A percentile compares a stretch with the other conserved stretches of the same genome.
Evolutionary conservation across 1,284 basidiomycete genomes (phyloP).

Genomic region (Puccinia novopanici): DNA sequence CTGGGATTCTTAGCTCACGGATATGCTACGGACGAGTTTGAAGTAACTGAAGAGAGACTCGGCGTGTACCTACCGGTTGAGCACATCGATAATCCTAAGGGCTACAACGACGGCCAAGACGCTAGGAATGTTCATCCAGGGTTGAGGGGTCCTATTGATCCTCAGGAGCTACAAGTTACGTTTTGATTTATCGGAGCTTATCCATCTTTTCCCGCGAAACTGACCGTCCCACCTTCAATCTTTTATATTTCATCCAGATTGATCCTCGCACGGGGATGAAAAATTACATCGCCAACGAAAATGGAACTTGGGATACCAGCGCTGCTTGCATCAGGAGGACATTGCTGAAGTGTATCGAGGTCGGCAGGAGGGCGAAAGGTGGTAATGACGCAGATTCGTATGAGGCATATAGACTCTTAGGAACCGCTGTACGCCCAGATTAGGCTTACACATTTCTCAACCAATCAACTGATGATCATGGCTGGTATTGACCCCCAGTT

Average conservation of each 20-base stretch:
- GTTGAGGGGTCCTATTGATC: conserved; percentile 75
- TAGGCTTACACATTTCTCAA: conserved; percentile 41
- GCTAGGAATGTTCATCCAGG: conserved; percentile 76
- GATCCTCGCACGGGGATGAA: conserved; percentile 89
- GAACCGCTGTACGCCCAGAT: conserved; percentile 38
- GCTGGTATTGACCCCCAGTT: conserved; percentile 22
- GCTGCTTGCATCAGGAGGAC: conserved; percentile 77
- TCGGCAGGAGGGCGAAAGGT: conserved; percentile 65
- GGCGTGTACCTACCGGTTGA: conserved; percentile 75
- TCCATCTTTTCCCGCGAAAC: background rate
- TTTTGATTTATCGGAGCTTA: background rate
- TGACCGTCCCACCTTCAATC: background rate
- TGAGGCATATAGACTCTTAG: conserved; percentile 63
- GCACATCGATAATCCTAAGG: conserved; percentile 67
- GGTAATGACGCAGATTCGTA: conserved; percentile 69
- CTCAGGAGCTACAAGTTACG: conserved; percentile 59
- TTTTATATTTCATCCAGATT: conserved; percentile 67
- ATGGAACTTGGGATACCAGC: conserved; percentile 81
- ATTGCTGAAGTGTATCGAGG: conserved; percentile 70
- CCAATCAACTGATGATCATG: conserved; percentile 44
- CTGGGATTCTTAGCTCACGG: conserved; percentile 48
- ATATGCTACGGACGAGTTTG: conserved; percentile 68
- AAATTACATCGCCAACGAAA: conserved; percentile 83
- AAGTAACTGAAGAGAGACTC: conserved; percentile 82
- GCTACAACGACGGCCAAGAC: conserved; percentile 61